A percentile compares a stretch with the other conserved stretches of the same genome.
phyloP scores from a whole-genome alignment of 129 eudicot genomes.

The Artemisia annua region DNA sequence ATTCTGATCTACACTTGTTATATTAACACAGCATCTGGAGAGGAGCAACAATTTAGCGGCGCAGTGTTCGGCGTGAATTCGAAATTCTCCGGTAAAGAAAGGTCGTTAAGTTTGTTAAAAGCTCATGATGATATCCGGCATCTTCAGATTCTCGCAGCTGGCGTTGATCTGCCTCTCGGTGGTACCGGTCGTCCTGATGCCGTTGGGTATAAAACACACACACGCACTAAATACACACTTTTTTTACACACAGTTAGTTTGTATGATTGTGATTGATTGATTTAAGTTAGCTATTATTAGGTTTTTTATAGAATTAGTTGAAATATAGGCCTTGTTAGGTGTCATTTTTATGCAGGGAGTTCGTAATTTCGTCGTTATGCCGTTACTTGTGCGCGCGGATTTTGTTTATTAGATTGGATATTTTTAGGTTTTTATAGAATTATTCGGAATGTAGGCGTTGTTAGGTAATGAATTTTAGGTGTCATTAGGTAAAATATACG shows the following conservation, averaged over 20 bases:
- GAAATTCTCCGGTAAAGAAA: conserved; percentile 26
- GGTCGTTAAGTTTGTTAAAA: conserved; percentile 33
- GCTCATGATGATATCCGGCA: conserved; percentile 45
- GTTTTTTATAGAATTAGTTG: too few relatives aligned
- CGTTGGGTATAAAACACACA: conserved; percentile 29
- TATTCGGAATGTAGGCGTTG: too few relatives aligned
- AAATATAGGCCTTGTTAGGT: too few relatives aligned
- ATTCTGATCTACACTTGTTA: neutral
- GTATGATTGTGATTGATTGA: neutral
- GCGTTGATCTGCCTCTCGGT: conserved; percentile 41
- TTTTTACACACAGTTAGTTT: neutral
- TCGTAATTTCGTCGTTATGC: too few relatives aligned
- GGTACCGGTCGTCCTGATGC: conserved; percentile 48
- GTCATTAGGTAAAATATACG: too few relatives aligned
- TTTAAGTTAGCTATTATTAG: too few relatives aligned
- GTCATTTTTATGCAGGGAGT: too few relatives aligned
- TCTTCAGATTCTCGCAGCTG: conserved; percentile 41
- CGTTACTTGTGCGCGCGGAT: too few relatives aligned
- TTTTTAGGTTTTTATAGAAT: too few relatives aligned
- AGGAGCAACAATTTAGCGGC: conserved; percentile 31
- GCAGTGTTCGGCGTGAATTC: conserved; percentile 37
- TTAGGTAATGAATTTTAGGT: too few relatives aligned
- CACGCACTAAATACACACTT: neutral
- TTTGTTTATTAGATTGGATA: too few relatives aligned
- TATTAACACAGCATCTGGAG: neutral